A percentile compares a stretch with the other conserved stretches of the same genome.
phyloP scores from a whole-genome alignment of 1,139 yeast genomes.

The Kurtzmaniella quercitrusa region DNA sequence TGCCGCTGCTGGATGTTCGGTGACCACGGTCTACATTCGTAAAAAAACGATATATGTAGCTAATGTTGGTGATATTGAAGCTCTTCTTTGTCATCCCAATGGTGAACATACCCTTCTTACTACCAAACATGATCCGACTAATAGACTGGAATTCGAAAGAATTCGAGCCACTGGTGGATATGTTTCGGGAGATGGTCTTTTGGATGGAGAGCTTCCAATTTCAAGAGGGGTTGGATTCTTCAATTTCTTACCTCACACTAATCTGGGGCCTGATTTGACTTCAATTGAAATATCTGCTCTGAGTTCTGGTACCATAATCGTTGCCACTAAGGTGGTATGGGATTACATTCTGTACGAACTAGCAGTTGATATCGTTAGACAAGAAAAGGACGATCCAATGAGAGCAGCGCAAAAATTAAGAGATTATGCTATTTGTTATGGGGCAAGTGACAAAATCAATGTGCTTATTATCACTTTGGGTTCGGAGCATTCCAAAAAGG shows the following conservation, averaged over 20 bases:
- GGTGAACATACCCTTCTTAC: conserved; percentile 78
- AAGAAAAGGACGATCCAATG: conserved; percentile 80
- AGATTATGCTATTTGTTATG: conserved; percentile 92
- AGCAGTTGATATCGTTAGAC: conserved; percentile 87
- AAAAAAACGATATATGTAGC: conserved; percentile 75
- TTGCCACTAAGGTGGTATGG: conserved; percentile 86
- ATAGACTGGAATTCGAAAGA: conserved; percentile 74
- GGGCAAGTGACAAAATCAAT: conserved; percentile 77
- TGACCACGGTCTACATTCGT: conserved; percentile 73
- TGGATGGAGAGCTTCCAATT: conserved; percentile 78
- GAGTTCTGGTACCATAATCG: conserved; percentile 49
- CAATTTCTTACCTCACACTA: conserved; percentile 81
- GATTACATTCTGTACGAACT: conserved; percentile 76
- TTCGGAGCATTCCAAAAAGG: conserved; percentile 25
- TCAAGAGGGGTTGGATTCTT: conserved; percentile 93
- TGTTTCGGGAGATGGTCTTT: conserved; percentile 78
- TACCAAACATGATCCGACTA: conserved; percentile 80
- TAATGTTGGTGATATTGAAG: conserved; percentile 88
- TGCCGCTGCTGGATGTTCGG: conserved; percentile 79
- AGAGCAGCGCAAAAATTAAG: conserved; percentile 89
- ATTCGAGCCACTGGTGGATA: conserved; percentile 90
- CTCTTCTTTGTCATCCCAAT: conserved; percentile 70
- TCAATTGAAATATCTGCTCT: conserved; percentile 47
- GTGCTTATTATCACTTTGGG: conserved; percentile 76
- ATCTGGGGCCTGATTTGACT: conserved; percentile 79